phyloP scores from a whole-genome alignment of 805 yeast species.

The Wickerhamiella parazyma region DNA sequence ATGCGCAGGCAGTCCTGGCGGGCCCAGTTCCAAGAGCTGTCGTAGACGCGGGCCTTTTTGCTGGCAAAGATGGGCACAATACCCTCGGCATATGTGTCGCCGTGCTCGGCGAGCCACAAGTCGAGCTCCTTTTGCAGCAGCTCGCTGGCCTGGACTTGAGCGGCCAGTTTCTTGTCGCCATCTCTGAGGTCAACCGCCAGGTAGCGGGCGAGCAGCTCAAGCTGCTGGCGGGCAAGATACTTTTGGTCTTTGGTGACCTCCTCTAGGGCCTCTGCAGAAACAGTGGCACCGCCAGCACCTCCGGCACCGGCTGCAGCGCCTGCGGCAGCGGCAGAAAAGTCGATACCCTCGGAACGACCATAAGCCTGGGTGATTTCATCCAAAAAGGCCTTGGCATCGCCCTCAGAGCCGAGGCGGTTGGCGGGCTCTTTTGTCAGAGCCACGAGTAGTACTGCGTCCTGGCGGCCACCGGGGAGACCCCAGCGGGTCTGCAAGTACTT shows the following conservation, averaged over 20 bases:
- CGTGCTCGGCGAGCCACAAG: slow-evolving; percentile 79
- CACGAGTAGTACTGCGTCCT: slow-evolving; percentile 71
- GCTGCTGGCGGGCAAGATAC: slow-evolving; percentile 59
- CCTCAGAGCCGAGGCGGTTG: slow-evolving; percentile 69
- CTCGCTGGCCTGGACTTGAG: slow-evolving; percentile 73
- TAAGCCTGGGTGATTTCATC: slow-evolving; percentile 74
- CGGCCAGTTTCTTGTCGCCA: slow-evolving; percentile 73
- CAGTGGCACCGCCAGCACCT: slow-evolving; percentile 59
- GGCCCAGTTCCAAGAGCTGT: slow-evolving; percentile 99
- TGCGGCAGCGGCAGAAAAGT: slow-evolving; percentile 54
- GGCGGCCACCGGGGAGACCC: slow-evolving; percentile 91
- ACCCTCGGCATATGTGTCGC: slow-evolving; percentile 88
- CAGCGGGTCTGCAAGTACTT: slow-evolving; percentile 82
- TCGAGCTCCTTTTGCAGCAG: slow-evolving; percentile 83
- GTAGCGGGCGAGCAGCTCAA: slow-evolving; percentile 90
- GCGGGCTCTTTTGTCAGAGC: slow-evolving; percentile 89
- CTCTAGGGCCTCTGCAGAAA: slow-evolving; percentile 92
- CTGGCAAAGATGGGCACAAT: slow-evolving; percentile 81
- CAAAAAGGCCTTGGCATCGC: slow-evolving; percentile 80
- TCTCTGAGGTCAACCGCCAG: slow-evolving; percentile 81
- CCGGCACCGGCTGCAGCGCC: slow-evolving; percentile 32
- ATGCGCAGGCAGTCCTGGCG: slow-evolving; percentile 89
- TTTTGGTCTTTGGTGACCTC: slow-evolving; percentile 60
- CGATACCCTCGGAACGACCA: slow-evolving; percentile 69
- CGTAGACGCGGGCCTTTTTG: slow-evolving; percentile 88